Percentiles rank a stretch among this genome's conserved stretches.
Evolutionary conservation across 2,329 filamentous ascomycete genomes (phyloP).

Genomic region (Colletotrichum chrysophilum): DNA sequence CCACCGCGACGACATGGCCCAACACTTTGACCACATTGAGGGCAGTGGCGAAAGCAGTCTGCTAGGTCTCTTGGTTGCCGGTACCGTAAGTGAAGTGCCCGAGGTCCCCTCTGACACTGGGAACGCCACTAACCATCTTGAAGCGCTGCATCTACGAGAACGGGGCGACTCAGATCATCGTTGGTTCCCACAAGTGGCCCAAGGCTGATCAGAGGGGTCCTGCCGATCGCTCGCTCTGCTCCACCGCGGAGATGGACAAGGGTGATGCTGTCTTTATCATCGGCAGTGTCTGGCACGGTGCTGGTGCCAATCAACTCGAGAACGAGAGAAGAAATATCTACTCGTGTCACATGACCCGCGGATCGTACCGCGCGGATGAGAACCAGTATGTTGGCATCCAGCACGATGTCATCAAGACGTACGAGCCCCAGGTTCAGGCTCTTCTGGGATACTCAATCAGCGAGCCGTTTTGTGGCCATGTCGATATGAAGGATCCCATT

Average conservation of each 20-base stretch:
- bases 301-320: not conserved
- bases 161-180: not conserved
- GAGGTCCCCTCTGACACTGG: not conserved
- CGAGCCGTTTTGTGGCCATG: not conserved
- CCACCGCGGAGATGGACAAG: not conserved
- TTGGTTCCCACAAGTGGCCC: not conserved
- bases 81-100: not conserved
- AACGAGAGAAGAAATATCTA: not conserved
- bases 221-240: not conserved
- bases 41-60: not conserved
- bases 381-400: not conserved
- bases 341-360: not conserved
- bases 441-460: not conserved
- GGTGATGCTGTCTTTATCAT: not conserved
- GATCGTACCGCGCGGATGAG: not conserved
- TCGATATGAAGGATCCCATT: not conserved
- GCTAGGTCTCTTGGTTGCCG: not conserved
- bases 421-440: not conserved
- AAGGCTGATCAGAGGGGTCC: not conserved
- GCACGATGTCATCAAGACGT: not conserved
- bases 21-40: not conserved
- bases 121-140: not conserved
- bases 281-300: not conserved
- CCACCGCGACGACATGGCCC: not conserved
- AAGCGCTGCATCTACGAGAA: not conserved